Percentiles rank a stretch among this genome's conserved stretches.
These are phyloP conservation scores for Tricholoma sp. DNA, from an alignment of 768 basidiomycete species.

Conservation along the genomic window DNA sequence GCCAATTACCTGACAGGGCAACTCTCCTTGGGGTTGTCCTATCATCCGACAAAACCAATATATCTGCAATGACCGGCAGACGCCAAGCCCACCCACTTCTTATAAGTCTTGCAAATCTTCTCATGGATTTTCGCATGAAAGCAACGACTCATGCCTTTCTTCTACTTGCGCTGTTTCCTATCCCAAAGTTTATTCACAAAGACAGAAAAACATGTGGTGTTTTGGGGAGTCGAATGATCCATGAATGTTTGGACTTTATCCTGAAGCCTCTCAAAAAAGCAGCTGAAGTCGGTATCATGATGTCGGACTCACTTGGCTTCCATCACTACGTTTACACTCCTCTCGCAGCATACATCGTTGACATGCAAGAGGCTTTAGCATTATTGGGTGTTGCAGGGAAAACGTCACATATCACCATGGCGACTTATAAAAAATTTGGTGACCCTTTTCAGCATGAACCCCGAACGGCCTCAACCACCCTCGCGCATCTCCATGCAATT, in stretches of 20 bases:
- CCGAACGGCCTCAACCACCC: conserved; percentile 16
- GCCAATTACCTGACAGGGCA: conserved; percentile 9
- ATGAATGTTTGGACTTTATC: conserved; percentile 25
- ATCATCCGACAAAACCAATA: conserved; percentile 17
- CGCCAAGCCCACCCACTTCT: conserved; percentile 9
- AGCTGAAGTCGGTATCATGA: conserved; percentile 19
- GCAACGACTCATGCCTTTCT: conserved; percentile 13
- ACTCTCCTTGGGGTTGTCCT: conserved; percentile 15
- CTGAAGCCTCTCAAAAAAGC: conserved; percentile 24
- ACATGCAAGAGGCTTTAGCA: conserved; percentile 27
- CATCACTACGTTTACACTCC: conserved; percentile 21
- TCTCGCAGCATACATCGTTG: conserved; percentile 25
- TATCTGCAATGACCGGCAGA: conserved; percentile 13
- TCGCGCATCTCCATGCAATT: conserved; percentile 12
- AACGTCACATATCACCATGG: conserved; percentile 27
- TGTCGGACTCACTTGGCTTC: conserved; percentile 24
- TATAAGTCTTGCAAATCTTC: conserved; percentile 13
- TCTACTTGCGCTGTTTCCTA: conserved; percentile 15
- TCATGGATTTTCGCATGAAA: conserved; percentile 10
- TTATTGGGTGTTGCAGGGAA: conserved; percentile 23
- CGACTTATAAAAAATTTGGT: conserved; percentile 23
- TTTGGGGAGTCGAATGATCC: conserved; percentile 21
- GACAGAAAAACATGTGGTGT: conserved; percentile 14
- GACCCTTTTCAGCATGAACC: conserved; percentile 23
- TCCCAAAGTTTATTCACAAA: conserved; percentile 11